Percentiles rank a stretch among this genome's conserved stretches.
phyloP scores from a whole-genome alignment of 148 eudicot genomes.

The Diospyros lotus region DNA sequence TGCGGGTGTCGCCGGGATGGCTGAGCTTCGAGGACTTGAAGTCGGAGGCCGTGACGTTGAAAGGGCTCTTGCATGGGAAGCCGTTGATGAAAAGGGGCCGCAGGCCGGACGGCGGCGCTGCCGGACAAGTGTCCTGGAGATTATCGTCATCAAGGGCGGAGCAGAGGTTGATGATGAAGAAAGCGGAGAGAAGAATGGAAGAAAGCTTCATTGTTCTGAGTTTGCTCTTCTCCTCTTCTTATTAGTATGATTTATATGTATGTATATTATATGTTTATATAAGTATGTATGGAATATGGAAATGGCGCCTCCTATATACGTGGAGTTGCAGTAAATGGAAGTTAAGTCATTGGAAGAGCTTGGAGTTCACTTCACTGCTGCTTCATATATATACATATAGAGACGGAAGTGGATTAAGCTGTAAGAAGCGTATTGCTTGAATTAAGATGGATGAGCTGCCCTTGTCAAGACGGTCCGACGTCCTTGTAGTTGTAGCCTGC shows the following conservation, averaged over 20 bases:
- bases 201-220: constrained; percentile 16
- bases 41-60: constrained; percentile 52
- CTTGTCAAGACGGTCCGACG: constrained; percentile 17
- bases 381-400: background rate
- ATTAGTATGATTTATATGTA: background rate
- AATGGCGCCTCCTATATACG: background rate
- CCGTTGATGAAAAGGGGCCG: constrained; percentile 65
- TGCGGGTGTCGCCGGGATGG: constrained; percentile 45
- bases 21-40: constrained; percentile 54
- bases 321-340: constrained; percentile 26
- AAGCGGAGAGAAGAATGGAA: constrained; percentile 12
- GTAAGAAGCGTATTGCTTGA: constrained; percentile 24
- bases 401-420: constrained; percentile 25
- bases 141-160: constrained; percentile 43
- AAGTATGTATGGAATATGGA: background rate
- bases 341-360: constrained; percentile 13
- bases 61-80: constrained; percentile 68
- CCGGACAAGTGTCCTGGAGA: constrained; percentile 74
- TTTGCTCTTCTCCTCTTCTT: background rate
- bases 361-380: constrained; percentile 45
- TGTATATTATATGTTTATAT: background rate
- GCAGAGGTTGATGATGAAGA: constrained; percentile 20
- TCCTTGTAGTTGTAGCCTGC: background rate
- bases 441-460: constrained; percentile 20
- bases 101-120: constrained; percentile 20